A percentile compares a stretch with the other conserved stretches of the same genome.
phyloP scores from a whole-genome alignment of 2,329 filamentous ascomycete species.

The Ilyonectria robusta region DNA sequence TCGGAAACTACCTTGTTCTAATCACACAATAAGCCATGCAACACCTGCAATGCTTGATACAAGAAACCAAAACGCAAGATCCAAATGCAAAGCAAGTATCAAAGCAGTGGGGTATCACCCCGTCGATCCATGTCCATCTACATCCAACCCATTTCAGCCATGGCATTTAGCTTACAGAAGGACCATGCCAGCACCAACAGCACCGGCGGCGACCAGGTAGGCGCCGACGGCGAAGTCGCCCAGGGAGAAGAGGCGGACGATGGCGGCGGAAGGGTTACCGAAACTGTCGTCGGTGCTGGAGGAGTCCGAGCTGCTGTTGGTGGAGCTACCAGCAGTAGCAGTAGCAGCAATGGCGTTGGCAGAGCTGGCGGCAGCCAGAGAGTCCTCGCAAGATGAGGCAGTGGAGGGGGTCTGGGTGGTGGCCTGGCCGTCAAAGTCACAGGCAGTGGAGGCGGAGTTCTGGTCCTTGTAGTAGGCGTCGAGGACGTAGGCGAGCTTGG shows the following conservation, averaged over 20 bases:
- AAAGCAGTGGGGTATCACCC: conserved; percentile 39
- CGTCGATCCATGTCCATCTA: conserved; percentile 31
- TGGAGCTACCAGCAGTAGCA: conserved; percentile 56
- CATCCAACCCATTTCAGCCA: conserved; percentile 14
- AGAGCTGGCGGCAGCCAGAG: conserved; percentile 75
- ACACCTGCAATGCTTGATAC: conserved; percentile 50
- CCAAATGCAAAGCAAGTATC: conserved; percentile 34
- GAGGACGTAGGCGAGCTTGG: conserved; percentile 82
- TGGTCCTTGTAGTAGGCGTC: conserved; percentile 79
- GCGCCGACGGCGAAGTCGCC: conserved; percentile 65
- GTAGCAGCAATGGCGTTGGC: conserved; percentile 64
- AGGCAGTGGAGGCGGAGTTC: conserved; percentile 70
- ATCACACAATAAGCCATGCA: conserved; percentile 44
- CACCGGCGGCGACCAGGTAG: conserved; percentile 67
- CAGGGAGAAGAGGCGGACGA: conserved; percentile 59
- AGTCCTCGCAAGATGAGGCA: conserved; percentile 67
- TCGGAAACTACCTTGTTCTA: conserved; percentile 45
- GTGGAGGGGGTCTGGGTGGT: conserved; percentile 64
- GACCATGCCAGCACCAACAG: conserved; percentile 67
- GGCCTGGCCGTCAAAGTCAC: conserved; percentile 80
- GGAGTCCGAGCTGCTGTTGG: conserved; percentile 43
- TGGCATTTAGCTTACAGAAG: conserved; percentile 59
- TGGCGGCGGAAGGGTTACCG: conserved; percentile 54
- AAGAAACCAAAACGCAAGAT: conserved; percentile 40
- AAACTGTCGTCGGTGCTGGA: conserved; percentile 51